A percentile compares a stretch with the other conserved stretches of the same genome.
These are phyloP conservation scores for Phyllostachys edulis DNA, from an alignment of 176 grass and related monocot genomes.

Conservation along the genomic window DNA sequence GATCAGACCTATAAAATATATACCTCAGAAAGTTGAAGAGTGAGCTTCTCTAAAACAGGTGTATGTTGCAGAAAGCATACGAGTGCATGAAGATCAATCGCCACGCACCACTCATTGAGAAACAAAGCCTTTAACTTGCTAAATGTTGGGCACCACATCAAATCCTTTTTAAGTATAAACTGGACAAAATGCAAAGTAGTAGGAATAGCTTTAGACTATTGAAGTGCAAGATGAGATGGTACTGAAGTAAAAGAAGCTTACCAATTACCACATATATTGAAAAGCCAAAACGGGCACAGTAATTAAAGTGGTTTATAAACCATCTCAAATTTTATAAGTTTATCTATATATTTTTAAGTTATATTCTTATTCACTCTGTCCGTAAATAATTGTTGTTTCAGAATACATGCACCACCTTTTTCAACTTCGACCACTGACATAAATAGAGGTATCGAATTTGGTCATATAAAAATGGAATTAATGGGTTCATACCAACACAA, in stretches of 20 bases:
- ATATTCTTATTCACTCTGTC: neutral
- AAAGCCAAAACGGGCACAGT: neutral
- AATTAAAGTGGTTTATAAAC: neutral
- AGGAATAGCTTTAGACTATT: neutral
- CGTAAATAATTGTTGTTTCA: neutral
- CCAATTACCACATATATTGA: neutral
- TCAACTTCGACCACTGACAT: neutral
- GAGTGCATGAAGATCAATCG: neutral
- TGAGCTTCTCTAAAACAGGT: constrained; percentile 17
- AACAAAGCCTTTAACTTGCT: constrained; percentile 16
- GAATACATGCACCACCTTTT: neutral
- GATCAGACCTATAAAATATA: neutral
- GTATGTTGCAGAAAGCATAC: constrained; percentile 17
- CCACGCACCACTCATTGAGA: constrained; percentile 10
- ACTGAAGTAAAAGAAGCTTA: constrained; percentile 10
- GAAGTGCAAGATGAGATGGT: neutral
- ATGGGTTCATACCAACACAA: neutral
- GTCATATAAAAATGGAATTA: neutral
- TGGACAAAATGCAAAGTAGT: neutral
- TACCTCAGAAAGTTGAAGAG: neutral
- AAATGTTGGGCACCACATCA: constrained; percentile 25
- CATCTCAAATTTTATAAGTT: neutral
- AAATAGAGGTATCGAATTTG: neutral
- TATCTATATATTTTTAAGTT: neutral
- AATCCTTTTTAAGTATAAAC: constrained; percentile 5